Percentiles rank a stretch among this genome's conserved stretches.
These are phyloP conservation scores for Protea cynaroides DNA, from an alignment of 164 flowering plant species.

Conservation along the genomic window DNA sequence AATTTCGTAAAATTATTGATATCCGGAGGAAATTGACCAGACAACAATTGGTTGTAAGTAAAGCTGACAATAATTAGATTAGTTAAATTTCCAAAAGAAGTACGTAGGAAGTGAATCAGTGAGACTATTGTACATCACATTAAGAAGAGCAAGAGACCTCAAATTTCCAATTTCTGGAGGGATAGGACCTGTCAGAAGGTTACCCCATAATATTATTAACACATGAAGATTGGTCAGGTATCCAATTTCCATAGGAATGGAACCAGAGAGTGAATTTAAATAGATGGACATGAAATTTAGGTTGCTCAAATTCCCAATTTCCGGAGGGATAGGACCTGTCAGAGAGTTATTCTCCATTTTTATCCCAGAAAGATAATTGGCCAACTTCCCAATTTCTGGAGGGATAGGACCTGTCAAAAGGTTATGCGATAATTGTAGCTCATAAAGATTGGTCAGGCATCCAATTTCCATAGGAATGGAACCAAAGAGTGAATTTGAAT, in stretches of 20 bases:
- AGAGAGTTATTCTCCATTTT: background rate
- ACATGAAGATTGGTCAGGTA: background rate
- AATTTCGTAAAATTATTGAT: background rate
- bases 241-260: background rate
- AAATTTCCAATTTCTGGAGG: background rate
- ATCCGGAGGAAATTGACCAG: background rate
- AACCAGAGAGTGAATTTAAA: background rate
- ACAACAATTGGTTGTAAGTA: background rate
- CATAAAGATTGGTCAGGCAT: background rate
- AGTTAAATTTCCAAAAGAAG: background rate
- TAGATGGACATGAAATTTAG: background rate
- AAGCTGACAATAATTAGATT: background rate
- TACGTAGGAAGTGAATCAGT: background rate
- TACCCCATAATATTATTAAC: background rate
- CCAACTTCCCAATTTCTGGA: background rate
- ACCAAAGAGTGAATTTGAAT: background rate
- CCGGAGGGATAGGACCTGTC: background rate
- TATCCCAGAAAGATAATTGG: background rate
- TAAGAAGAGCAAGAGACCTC: background rate
- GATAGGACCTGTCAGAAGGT: background rate
- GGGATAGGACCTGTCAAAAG: background rate
- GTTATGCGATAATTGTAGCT: background rate
- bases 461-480: background rate
- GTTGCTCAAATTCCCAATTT: slow-evolving; percentile 3
- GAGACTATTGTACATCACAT: background rate